Evolutionary conservation across 345 rosid species (phyloP).

Genomic region (Citrus sinensis): DNA sequence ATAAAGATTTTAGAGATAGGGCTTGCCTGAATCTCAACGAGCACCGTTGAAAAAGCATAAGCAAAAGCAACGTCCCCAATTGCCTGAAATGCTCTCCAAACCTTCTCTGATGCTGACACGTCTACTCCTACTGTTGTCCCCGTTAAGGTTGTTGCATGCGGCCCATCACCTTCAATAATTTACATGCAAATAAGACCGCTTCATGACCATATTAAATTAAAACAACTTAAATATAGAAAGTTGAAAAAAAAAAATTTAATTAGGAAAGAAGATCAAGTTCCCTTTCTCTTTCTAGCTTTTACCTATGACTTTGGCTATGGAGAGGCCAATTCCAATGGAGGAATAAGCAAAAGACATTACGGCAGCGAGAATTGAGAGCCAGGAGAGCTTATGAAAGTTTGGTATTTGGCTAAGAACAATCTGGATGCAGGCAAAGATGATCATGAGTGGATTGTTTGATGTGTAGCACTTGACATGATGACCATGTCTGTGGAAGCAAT

Average conservation of each 20-base stretch:
- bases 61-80: slow-evolving; percentile 88
- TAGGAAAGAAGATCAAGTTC: too few relatives aligned
- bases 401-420: slow-evolving; percentile 80
- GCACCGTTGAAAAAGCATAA: slow-evolving; percentile 72
- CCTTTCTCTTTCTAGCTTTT: background rate
- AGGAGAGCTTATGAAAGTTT: slow-evolving; percentile 78
- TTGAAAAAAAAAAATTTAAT: too few relatives aligned
- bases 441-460: slow-evolving; percentile 64
- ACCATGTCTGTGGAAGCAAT: slow-evolving; percentile 75
- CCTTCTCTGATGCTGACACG: slow-evolving; percentile 65
- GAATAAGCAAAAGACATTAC: slow-evolving; percentile 86
- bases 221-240: background rate
- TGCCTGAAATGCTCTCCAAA: slow-evolving; percentile 79
- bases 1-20: background rate
- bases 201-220: background rate
- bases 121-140: slow-evolving; percentile 61
- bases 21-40: slow-evolving; percentile 80
- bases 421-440: slow-evolving; percentile 63
- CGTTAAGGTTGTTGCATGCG: slow-evolving; percentile 42
- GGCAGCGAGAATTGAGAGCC: slow-evolving; percentile 84
- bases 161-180: slow-evolving; percentile 19
- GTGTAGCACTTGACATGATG: slow-evolving; percentile 48
- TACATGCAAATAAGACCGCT: background rate
- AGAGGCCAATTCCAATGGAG: slow-evolving; percentile 68
- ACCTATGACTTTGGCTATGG: slow-evolving; percentile 59